Conservation (phyloP, 805 yeast species). For the Candida taoyuanica region DNA sequence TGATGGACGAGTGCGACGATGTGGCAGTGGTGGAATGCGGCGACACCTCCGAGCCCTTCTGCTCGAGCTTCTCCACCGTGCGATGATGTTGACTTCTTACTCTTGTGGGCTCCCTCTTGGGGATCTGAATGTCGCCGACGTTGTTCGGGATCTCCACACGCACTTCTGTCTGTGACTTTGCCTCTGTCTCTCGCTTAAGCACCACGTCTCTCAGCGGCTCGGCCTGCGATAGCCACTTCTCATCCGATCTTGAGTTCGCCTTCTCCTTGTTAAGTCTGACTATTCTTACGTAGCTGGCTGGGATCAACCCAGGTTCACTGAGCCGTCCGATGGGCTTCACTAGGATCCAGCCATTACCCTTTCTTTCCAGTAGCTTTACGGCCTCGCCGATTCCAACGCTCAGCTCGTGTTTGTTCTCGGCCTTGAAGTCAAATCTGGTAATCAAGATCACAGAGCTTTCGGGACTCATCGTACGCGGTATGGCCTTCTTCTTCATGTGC, state of each 20-base stretch:
- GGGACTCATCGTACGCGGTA: no score
- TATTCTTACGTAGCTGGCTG: slow-evolving; percentile 44
- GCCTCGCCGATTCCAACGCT: slow-evolving; percentile 46
- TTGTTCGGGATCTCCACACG: background rate
- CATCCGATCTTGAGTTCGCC: slow-evolving; percentile 15
- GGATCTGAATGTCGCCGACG: background rate
- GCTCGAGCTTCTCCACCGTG: slow-evolving; percentile 2
- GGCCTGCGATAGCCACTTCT: slow-evolving; percentile 18
- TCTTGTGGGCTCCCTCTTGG: background rate
- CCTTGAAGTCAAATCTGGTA: slow-evolving; percentile 40
- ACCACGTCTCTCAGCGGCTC: no score
- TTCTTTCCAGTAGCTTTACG: slow-evolving; percentile 43
- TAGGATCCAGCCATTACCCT: slow-evolving; percentile 50
- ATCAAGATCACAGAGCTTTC: slow-evolving; percentile 33
- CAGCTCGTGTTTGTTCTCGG: slow-evolving; percentile 42
- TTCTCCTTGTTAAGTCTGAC: slow-evolving; percentile 36
- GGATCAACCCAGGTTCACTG: slow-evolving; percentile 45
- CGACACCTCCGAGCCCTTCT: no score
- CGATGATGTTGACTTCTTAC: slow-evolving; percentile 23
- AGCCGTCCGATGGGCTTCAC: slow-evolving; percentile 50
- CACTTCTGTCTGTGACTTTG: slow-evolving; percentile 2
- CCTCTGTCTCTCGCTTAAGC: no score
- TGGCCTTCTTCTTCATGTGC: no score
- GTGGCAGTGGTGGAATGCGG: slow-evolving; percentile 5
- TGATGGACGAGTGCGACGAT: slow-evolving; percentile 1